phyloP scores from a whole-genome alignment of 2,329 filamentous ascomycete genomes.

The Cordyceps pruinosa region DNA sequence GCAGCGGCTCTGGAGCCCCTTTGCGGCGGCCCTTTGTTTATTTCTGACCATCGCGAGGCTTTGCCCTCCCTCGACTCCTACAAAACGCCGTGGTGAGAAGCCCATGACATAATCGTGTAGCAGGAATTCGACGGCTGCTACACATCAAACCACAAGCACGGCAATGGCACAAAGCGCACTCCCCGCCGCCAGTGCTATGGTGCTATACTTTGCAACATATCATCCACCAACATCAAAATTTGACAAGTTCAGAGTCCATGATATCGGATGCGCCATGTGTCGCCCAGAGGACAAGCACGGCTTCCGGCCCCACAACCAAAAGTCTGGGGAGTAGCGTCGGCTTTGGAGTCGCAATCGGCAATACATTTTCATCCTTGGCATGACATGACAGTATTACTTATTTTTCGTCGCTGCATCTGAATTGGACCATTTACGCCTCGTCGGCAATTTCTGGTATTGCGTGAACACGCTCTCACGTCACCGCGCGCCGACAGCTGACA shows the following conservation, averaged over 20 bases:
- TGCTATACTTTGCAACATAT: too few species aligned
- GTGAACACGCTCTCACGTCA: neutral
- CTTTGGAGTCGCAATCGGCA: neutral
- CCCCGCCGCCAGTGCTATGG: too few species aligned
- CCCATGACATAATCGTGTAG: too few species aligned
- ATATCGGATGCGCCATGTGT: neutral
- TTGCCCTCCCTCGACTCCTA: neutral
- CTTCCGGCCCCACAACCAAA: conserved; percentile 3
- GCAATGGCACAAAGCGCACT: too few species aligned
- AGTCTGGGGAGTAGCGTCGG: conserved; percentile 10
- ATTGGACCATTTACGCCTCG: neutral
- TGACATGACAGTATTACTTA: neutral
- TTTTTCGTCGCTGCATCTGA: neutral
- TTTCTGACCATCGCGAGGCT: neutral
- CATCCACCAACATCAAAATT: too few species aligned
- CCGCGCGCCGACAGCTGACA: neutral
- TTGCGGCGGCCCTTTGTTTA: neutral
- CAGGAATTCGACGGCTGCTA: neutral
- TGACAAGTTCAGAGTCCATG: too few species aligned
- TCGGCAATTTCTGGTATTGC: neutral
- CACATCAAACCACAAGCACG: too few species aligned
- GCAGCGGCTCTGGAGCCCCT: neutral
- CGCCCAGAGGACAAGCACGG: too few species aligned
- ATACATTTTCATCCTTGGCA: neutral
- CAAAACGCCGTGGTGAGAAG: too few species aligned